These are phyloP conservation scores for Penicillium sp. DNA, from an alignment of 2,329 filamentous ascomycete species.

Conservation along the genomic window DNA sequence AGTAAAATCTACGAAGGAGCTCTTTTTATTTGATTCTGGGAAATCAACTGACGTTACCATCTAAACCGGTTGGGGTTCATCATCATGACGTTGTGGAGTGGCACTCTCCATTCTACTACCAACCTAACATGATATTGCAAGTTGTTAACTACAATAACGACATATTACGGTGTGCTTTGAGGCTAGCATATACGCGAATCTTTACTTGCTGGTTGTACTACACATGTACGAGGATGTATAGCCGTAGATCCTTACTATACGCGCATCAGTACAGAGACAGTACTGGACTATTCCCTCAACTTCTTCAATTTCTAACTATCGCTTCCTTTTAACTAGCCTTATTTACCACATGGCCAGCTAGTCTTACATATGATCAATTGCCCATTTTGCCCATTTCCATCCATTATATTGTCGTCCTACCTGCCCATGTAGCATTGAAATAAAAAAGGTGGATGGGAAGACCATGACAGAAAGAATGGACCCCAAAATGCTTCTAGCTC, in stretches of 20 bases:
- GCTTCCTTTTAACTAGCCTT: too few relatives aligned
- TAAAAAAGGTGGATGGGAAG: neutral
- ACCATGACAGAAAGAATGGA: neutral
- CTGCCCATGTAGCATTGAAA: neutral
- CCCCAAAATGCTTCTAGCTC: too few relatives aligned
- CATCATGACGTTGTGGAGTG: conserved; percentile 32
- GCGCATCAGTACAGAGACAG: too few relatives aligned
- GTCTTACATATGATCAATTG: neutral
- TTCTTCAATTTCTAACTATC: neutral
- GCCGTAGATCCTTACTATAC: neutral
- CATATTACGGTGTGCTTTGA: neutral
- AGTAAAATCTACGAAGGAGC: neutral
- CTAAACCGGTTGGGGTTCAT: conserved; percentile 27
- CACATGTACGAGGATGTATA: neutral
- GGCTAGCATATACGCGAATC: neutral
- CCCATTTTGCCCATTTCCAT: neutral
- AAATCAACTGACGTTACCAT: conserved; percentile 19
- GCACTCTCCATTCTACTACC: neutral
- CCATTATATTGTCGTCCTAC: neutral
- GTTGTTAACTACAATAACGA: neutral
- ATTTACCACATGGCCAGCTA: neutral
- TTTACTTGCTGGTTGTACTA: neutral
- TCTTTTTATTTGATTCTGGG: neutral
- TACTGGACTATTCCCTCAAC: neutral
- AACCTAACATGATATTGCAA: too few relatives aligned